Base-by-base conservation (phyloP, 495 filamentous ascomycete genomes). In the Hypoxylon perforatum region DNA sequence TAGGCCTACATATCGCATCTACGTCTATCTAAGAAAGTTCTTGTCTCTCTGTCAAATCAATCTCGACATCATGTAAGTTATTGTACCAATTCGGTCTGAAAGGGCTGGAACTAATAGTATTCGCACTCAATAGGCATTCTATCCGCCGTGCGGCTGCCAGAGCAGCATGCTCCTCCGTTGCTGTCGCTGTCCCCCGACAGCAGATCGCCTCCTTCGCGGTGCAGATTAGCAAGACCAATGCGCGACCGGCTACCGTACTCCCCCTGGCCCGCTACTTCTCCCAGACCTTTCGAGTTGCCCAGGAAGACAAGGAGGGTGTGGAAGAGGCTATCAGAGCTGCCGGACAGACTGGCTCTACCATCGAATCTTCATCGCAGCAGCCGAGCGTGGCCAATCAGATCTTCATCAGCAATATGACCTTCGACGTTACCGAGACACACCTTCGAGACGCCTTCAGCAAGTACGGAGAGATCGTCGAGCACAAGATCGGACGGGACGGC, bases 331-430 rank as follows among this genome's bases (percentile, higher is more conserved):
- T 33, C 22, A 14, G 11, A 30, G 15, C 55, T 12, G 35, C 46
- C 4, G 7, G 55, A 11, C 22, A 47, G 49, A 49, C 44, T 22
- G 12, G 6, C 11, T 33, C 45, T 15, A 15, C 45, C 6, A 2
- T 5, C 14, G 6, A n/a, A 21, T 0, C 8, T 12, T 4, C 9
- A 1, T 38, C 47, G 28, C 36, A 18, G 51, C 38, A 19, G 15
- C 38, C 56, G 18, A 64, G 39, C 25, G 42, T 4, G n/a, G n/a
- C 25, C 12, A 47, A 57, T 12, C 15, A 18, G 12, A 57, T 96
- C 47, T 97, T 92, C 70, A 70, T 97, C 65, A 91, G 91, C 35
- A 99, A 99, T 79, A 75, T 99, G 18, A 88, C 90, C 71, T 99
- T 91, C 72, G 93, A 96, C 76, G 83, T 91, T 17, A 91, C 88